Conservation (phyloP, 2,329 filamentous ascomycete genomes). For the Cladosporium colombiae region DNA sequence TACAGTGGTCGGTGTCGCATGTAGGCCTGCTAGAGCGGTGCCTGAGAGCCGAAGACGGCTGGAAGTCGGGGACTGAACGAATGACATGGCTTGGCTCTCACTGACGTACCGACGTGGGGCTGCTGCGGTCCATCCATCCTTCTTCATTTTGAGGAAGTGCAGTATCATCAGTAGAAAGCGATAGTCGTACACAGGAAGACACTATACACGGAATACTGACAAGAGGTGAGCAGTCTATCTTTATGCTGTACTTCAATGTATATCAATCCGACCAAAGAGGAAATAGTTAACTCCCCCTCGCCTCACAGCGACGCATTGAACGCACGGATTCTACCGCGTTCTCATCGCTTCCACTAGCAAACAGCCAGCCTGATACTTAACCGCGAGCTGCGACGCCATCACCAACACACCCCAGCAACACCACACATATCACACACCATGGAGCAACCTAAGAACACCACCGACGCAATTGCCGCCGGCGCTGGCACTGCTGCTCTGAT, state of each 20-base stretch:
- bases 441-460: slow-evolving; percentile 38
- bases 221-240: background rate
- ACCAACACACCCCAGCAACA: slow-evolving; percentile 16
- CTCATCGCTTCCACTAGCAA: slow-evolving; percentile 16
- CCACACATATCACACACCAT: slow-evolving; percentile 25
- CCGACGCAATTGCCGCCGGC: slow-evolving; percentile 36
- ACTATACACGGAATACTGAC: background rate
- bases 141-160: background rate
- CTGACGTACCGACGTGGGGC: slow-evolving; percentile 10
- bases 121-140: background rate
- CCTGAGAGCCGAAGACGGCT: background rate
- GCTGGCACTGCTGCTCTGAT: slow-evolving; percentile 36
- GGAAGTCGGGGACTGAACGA: slow-evolving; percentile 2
- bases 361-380: slow-evolving; percentile 18
- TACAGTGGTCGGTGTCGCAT: slow-evolving; percentile 1
- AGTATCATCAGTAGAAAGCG: background rate
- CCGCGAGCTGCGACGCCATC: slow-evolving; percentile 6
- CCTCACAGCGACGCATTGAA: slow-evolving; percentile 12
- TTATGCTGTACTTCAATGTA: background rate
- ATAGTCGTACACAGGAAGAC: background rate
- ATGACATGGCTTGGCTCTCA: slow-evolving; percentile 5
- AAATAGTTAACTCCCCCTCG: background rate
- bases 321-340: slow-evolving; percentile 20
- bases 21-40: background rate
- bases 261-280: background rate